These are phyloP conservation scores for Escallonia herrerae DNA, from an alignment of 129 eudicot species.

Conservation along the genomic window DNA sequence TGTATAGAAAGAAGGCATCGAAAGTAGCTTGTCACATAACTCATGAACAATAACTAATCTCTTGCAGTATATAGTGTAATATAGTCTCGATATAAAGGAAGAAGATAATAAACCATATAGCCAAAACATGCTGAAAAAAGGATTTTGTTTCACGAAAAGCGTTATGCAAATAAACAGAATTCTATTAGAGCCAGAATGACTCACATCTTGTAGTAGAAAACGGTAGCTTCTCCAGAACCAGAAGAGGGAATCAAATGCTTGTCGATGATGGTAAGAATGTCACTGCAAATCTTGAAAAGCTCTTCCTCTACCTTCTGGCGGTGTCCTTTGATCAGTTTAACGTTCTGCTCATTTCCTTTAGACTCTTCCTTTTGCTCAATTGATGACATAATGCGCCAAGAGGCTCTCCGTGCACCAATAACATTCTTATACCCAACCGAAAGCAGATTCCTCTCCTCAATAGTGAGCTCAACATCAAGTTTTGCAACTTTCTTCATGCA, in stretches of 20 bases:
- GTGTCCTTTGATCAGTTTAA: constrained; percentile 43
- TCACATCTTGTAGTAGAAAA: constrained; percentile 64
- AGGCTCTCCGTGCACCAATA: constrained; percentile 55
- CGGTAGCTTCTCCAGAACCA: constrained; percentile 52
- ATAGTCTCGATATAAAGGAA: background rate
- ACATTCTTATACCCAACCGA: constrained; percentile 66
- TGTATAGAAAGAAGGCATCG: too few species aligned
- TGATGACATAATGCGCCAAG: constrained; percentile 69
- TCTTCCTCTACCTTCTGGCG: constrained; percentile 64
- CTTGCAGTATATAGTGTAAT: background rate
- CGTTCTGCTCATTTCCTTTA: constrained; percentile 47
- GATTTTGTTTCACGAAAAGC: too few species aligned
- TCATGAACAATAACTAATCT: too few species aligned
- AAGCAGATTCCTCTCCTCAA: constrained; percentile 59
- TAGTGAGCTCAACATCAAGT: constrained; percentile 51
- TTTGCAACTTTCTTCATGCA: constrained; percentile 54
- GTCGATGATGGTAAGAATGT: constrained; percentile 49
- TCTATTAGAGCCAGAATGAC: constrained; percentile 7
- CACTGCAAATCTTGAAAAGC: constrained; percentile 47
- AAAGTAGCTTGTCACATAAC: too few species aligned
- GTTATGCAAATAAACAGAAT: too few species aligned
- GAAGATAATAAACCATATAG: too few species aligned
- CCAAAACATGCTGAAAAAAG: too few species aligned
- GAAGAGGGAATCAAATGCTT: constrained; percentile 49
- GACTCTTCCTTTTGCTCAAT: constrained; percentile 66